Evolutionary conservation across 257 asterid genomes (phyloP).

Genomic region (Lantana camara): DNA sequence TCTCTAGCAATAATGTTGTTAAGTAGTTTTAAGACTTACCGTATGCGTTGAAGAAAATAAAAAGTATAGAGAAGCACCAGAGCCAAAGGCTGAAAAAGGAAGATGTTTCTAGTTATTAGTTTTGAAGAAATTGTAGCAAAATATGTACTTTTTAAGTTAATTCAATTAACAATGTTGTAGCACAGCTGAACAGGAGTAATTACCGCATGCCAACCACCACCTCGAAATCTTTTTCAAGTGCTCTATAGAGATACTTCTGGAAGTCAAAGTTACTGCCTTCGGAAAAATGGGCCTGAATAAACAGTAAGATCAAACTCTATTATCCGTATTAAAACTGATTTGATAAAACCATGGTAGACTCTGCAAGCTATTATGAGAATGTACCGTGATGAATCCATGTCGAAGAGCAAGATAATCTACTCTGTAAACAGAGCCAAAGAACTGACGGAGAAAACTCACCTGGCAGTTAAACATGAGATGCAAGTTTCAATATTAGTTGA

Average conservation of each 20-base stretch:
- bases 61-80: conserved; percentile 73
- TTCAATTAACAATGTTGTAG: conserved; percentile 2
- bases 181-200: conserved; percentile 12
- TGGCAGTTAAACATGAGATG: conserved; percentile 27
- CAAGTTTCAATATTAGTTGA: not conserved
- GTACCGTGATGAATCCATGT: conserved; percentile 73
- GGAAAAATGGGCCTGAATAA: conserved; percentile 66
- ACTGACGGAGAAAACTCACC: conserved; percentile 74
- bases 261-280: conserved; percentile 60
- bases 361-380: not conserved
- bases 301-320: not conserved
- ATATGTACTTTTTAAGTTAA: not conserved
- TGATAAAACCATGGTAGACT: not conserved
- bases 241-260: conserved; percentile 62
- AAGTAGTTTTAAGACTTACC: conserved; percentile 39
- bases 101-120: not conserved
- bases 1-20: not conserved
- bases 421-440: conserved; percentile 61
- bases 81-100: conserved; percentile 59
- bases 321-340: not conserved
- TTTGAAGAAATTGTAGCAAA: not conserved
- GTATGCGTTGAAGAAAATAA: conserved; percentile 76
- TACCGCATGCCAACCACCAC: conserved; percentile 78
- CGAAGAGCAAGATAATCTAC: conserved; percentile 74
- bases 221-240: conserved; percentile 67